phyloP scores from a whole-genome alignment of 495 filamentous ascomycete species.

The Melanomma pulvis-pyrius region DNA sequence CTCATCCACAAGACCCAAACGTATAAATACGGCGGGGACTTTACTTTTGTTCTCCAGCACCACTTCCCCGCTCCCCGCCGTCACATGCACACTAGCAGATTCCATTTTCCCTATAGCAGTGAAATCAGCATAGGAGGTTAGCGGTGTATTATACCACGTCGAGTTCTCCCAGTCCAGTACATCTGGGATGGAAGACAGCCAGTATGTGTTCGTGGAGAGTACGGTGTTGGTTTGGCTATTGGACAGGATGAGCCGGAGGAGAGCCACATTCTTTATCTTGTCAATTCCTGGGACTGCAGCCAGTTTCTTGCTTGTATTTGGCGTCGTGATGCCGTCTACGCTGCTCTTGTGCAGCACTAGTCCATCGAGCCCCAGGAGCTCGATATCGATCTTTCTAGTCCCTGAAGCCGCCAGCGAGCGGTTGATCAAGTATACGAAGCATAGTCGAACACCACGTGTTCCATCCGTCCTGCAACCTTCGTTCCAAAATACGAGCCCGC shows the following conservation, averaged over 20 bases:
- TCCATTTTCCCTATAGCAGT: constrained; percentile 51
- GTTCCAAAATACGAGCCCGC: constrained; percentile 63
- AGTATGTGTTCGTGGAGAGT: constrained; percentile 66
- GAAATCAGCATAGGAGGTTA: constrained; percentile 57
- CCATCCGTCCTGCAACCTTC: constrained; percentile 55
- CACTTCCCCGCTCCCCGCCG: constrained; percentile 20
- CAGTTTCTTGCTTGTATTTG: constrained; percentile 40
- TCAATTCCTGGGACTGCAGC: constrained; percentile 36
- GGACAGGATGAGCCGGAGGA: constrained; percentile 54
- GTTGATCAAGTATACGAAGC: constrained; percentile 58
- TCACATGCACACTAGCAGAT: constrained; percentile 46
- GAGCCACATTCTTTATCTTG: constrained; percentile 48
- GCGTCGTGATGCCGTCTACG: constrained; percentile 30
- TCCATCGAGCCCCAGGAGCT: constrained; percentile 55
- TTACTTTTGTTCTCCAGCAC: constrained; percentile 56
- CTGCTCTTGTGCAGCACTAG: constrained; percentile 43
- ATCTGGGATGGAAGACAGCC: constrained; percentile 56
- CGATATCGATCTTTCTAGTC: constrained; percentile 50
- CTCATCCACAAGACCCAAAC: constrained; percentile 52
- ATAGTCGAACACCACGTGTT: constrained; percentile 63
- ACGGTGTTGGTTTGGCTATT: constrained; percentile 36
- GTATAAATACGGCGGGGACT: constrained; percentile 61
- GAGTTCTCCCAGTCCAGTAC: constrained; percentile 59
- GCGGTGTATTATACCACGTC: constrained; percentile 62
- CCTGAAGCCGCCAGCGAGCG: constrained; percentile 51